Base-by-base conservation (phyloP, 345 rosid species). In the Lepidium sativum region DNA sequence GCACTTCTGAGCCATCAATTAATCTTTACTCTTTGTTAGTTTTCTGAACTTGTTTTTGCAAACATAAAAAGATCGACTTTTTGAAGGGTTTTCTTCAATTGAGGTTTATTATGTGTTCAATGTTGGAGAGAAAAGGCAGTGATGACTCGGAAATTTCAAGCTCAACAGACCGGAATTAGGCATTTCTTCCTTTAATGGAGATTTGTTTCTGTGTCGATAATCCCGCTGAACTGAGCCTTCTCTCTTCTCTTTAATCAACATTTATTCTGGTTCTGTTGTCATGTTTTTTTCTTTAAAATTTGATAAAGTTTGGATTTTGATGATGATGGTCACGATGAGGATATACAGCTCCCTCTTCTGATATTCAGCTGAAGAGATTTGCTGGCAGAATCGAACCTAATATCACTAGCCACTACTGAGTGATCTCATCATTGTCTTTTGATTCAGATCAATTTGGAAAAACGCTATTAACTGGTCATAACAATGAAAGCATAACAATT, bases 81-180 rank as follows among this genome's bases (percentile, higher is more conserved):
- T 1, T 1, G 2, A 2, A 25, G 29, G 29, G 29, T 25, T 25
- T 23, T 25, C 29, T 25, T 25, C 29, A 25, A 25, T 6, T 25
- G 29, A 25, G 0, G 29, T 25, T 0, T 25, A 27, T 5, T 27
- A n/a, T 27, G 31, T 29, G n/a, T 37, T 2, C 0, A 2, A 6
- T 10, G 15, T 20, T 5, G 40, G 21, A 5, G 11, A 61, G 34
- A 16, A 8, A 50, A 53, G 37, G 88, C 90, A 0, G 72, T 82
- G 97, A 90, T 38, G 97, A 91, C 92, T 75, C 75, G 66, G 71
- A 73, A 75, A 75, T 64, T 27, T 87, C 97, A 87, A 91, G 97
- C 97, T 91, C 96, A 91, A 91, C 97, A 91, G 97, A 91, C 96
- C 97, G 91, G 96, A 91, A 84, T 78, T 78, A 88, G 86, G 78